Evolutionary conservation across 202 grass and related monocot species (phyloP).

Genomic region (Dendrocalamus latiflorus): DNA sequence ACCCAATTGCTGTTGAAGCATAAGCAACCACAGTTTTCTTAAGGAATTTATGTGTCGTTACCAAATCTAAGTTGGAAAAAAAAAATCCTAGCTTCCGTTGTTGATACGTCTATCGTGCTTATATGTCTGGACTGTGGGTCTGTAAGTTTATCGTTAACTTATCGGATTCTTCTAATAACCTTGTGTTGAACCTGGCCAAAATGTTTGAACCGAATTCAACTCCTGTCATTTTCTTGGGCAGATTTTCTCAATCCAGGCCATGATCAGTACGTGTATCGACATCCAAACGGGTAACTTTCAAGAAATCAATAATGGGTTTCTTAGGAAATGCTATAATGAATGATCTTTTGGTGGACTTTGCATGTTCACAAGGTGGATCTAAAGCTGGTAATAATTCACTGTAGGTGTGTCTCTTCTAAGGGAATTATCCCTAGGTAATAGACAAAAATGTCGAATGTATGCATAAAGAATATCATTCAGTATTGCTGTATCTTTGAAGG

Average conservation of each 20-base stretch:
- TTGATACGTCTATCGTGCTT: background rate
- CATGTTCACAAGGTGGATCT: background rate
- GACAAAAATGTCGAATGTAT: background rate
- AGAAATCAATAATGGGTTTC: background rate
- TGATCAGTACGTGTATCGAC: constrained; percentile 90
- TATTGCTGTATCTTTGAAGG: background rate
- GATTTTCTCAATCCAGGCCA: constrained; percentile 85
- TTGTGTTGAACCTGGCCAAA: background rate
- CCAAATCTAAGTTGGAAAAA: background rate
- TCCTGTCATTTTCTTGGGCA: constrained; percentile 22
- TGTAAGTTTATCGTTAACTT: background rate
- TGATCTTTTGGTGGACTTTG: background rate
- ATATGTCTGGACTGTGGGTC: background rate
- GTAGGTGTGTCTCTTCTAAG: background rate
- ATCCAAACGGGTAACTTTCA: constrained; percentile 67
- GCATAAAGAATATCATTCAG: background rate
- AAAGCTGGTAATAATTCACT: background rate
- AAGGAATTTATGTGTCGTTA: background rate
- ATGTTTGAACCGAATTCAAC: background rate
- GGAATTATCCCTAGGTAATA: background rate
- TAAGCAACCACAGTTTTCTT: background rate
- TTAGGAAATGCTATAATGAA: background rate
- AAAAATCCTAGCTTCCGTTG: background rate
- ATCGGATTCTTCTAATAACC: background rate
- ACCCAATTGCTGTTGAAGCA: background rate